Evolutionary conservation across 192 early-diverging fungal genomes (phyloP).

Genomic region (Lobosporangium transversale): DNA sequence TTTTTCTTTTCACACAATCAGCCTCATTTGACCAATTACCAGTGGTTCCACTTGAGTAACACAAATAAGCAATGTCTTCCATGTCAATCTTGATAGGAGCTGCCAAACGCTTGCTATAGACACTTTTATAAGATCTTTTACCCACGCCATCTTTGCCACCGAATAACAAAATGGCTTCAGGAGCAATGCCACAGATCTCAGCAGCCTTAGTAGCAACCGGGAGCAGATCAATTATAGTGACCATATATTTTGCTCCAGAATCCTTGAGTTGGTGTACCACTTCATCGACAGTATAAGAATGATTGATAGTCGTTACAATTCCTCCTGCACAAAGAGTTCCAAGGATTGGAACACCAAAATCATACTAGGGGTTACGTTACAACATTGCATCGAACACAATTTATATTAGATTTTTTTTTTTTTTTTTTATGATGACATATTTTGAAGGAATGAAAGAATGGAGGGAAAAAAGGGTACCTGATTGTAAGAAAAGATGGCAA

Average conservation of each 20-base stretch:
- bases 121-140: constrained; percentile 36
- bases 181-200: constrained; percentile 36
- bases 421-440: neutral
- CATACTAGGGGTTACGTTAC: constrained; percentile 35
- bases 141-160: constrained; percentile 44
- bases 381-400: neutral
- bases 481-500: constrained; percentile 78
- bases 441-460: no score
- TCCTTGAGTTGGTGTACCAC: constrained; percentile 81
- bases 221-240: constrained; percentile 61
- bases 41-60: constrained; percentile 72
- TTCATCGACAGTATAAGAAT: constrained; percentile 82
- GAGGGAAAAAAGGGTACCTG: constrained; percentile 62
- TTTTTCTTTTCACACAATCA: no score
- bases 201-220: constrained; percentile 51
- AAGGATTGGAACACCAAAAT: constrained; percentile 70
- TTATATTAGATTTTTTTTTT: neutral
- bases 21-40: no score
- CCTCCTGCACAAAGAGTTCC: constrained; percentile 72
- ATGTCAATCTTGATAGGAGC: constrained; percentile 20
- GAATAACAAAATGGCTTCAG: constrained; percentile 56
- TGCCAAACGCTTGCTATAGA: constrained; percentile 30
- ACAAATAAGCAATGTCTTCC: constrained; percentile 67
- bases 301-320: constrained; percentile 82
- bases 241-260: constrained; percentile 69